These are phyloP conservation scores for Barnettozyma pratensis DNA, from an alignment of 805 yeast genomes.

Conservation along the genomic window DNA sequence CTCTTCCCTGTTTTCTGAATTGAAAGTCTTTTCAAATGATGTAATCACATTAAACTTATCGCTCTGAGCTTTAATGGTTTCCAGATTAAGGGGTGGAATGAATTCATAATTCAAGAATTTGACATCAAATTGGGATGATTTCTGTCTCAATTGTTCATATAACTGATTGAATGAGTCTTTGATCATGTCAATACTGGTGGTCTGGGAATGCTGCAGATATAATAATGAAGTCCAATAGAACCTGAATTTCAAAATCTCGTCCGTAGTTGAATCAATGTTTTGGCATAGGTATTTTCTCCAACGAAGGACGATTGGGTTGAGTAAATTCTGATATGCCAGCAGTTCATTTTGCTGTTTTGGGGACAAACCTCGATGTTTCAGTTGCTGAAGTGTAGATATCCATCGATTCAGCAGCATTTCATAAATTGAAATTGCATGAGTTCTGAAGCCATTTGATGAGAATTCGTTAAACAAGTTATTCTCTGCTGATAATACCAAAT, in stretches of 20 bases:
- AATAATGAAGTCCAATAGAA: slow-evolving; percentile 45
- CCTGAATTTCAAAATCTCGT: slow-evolving; percentile 24
- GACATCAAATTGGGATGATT: slow-evolving; percentile 23
- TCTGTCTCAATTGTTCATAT: slow-evolving; percentile 13
- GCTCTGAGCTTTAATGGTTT: slow-evolving; percentile 51
- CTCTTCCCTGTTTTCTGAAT: slow-evolving; percentile 21
- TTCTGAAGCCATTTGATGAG: neutral
- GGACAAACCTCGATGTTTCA: slow-evolving; percentile 11
- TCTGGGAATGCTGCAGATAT: slow-evolving; percentile 37
- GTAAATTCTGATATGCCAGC: slow-evolving; percentile 29
- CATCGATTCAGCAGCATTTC: slow-evolving; percentile 44
- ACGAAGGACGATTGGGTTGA: slow-evolving; percentile 38
- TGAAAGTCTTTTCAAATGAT: slow-evolving; percentile 43
- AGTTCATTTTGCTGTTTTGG: slow-evolving; percentile 29
- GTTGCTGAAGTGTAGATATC: slow-evolving; percentile 27
- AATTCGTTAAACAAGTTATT: slow-evolving; percentile 11
- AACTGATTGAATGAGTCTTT: slow-evolving; percentile 23
- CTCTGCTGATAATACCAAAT: slow-evolving; percentile 21
- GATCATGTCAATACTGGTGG: slow-evolving; percentile 29
- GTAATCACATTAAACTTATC: slow-evolving; percentile 69
- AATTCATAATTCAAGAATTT: slow-evolving; percentile 52
- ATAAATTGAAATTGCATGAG: slow-evolving; percentile 28
- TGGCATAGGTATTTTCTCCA: slow-evolving; percentile 36
- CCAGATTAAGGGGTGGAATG: slow-evolving; percentile 50
- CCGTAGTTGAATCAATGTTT: slow-evolving; percentile 6